Evolutionary conservation across 2,329 filamentous ascomycete species (phyloP), one percentile per base, ranked within the genome.

Genomic region (Ceratocystis eucalypticola): DNA sequence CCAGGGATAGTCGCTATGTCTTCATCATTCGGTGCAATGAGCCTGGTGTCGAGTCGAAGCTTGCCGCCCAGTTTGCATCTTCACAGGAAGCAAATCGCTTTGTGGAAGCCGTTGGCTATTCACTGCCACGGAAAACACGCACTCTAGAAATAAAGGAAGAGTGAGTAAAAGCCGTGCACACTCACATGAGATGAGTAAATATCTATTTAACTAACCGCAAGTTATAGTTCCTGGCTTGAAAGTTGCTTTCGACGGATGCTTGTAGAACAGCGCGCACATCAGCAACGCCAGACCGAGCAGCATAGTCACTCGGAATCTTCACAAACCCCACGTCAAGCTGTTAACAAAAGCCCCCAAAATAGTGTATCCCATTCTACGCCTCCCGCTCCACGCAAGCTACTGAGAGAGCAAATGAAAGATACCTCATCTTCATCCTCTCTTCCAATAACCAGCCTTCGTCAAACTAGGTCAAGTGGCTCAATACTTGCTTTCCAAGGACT

Each of bases 391-490:
- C 28, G 15, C 28, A 59, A 33, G 15, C 20, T 59, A 7, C 17
- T 59, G 55, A 59, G 30, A n/a, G 55, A 59, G 15, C 25, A 59
- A 37, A 59, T 59, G 55, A 59, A 25, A 28, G 33, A n/a, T n/a
- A n/a, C 5, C 28, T n/a, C 55, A 8, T 59, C 55, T 30, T n/a
- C 55, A 17, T 37, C 55, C 15, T 37, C 55, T n/a, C 17, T 8
- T n/a, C 12, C 30, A 8, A 12, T 7, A 59, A 33, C 28, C 12
- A 37, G n/a, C 25, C 28, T 59, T n/a, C 50, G 62, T 8, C 53
- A 64, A 61, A 67, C 66, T 25, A 64, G 66, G 59, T 67, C 66
- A 25, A 65, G 61, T 15, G 66, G 66, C 7, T 55, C 61, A 44
- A 15, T 46, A 37, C 50, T 41, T 20, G 44, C n/a, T 2, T 45